Evolutionary conservation across 2,329 filamentous ascomycete species (phyloP), one percentile per base, ranked within the genome.

Genomic region (Trichoderma breve): DNA sequence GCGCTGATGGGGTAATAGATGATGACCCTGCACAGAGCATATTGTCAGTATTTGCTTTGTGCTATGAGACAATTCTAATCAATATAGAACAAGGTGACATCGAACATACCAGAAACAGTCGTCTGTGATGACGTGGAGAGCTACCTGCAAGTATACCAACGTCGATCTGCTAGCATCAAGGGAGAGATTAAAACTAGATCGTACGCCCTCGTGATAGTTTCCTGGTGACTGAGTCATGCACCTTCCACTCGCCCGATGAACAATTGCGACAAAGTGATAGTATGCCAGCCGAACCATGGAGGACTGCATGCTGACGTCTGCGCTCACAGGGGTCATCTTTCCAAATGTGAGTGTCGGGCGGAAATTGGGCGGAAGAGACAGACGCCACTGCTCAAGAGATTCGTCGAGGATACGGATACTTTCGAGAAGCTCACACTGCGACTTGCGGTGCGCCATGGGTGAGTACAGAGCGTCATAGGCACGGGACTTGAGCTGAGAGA

Each of bases 141-240:
- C 36, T 8, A 47, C 61, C 7, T 36, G 61, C 26, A 64, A 64
- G 39, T 64, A 64, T 26, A 14, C 47, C 18, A 64, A 14, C 18
- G 26, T 64, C 61, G 61, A 64, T n/a, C 61, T 64, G 36, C 61
- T 30, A 9, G 61, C 61, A n/a, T 64, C 61, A 5, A 64, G 61
- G 11, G 61, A 64, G 3, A 64, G 24, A 4, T 64, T 47, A 18
- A 64, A 64, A 21, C 61, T 64, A 2, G 61, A 64, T 18, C 21
- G 36, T 12, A 64, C 36, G 36, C 61, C 36, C 15, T 64, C 24
- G 5, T 64, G 61, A 14, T 64, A 21, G 18, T 47, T 30, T 5
- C 11, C 26, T n/a, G 36, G 36, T 8, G 36, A 64, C 12, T 47
- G 36, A 32, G 24, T 2, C 24, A n/a, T 21, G 18, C 61, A 47